Evolutionary conservation across 305 asterid species (phyloP).

Genomic region (Solanum hybrid): DNA sequence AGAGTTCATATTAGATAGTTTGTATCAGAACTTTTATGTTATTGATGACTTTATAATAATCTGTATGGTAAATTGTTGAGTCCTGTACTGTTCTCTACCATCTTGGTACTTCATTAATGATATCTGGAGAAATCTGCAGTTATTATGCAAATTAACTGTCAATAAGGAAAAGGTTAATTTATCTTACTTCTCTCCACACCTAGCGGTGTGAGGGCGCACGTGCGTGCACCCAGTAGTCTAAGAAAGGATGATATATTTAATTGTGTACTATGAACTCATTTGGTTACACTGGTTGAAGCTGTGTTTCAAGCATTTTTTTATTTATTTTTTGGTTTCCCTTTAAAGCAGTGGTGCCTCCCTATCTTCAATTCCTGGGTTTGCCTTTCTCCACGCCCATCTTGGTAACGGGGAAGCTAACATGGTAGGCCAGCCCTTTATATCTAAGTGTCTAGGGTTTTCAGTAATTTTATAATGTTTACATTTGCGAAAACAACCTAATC

Average conservation of each 20-base stretch:
- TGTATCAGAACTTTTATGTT: not conserved
- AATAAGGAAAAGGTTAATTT: too few relatives aligned
- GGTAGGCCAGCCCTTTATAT: not conserved
- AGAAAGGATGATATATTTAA: too few relatives aligned
- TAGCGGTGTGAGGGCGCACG: too few relatives aligned
- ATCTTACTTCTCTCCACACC: too few relatives aligned
- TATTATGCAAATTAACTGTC: too few relatives aligned
- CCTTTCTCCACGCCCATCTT: not conserved
- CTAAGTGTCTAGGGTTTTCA: not conserved
- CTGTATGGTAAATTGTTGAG: not conserved
- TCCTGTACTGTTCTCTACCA: too few relatives aligned
- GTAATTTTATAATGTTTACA: too few relatives aligned
- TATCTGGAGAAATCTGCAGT: too few relatives aligned
- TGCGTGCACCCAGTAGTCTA: too few relatives aligned
- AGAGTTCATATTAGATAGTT: not conserved
- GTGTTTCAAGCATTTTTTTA: too few relatives aligned
- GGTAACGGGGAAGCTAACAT: not conserved
- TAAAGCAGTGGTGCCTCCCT: not conserved
- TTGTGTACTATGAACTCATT: not conserved
- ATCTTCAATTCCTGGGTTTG: not conserved
- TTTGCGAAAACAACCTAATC: not conserved
- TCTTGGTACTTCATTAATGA: too few relatives aligned
- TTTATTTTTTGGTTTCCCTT: too few relatives aligned
- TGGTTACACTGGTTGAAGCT: not conserved
- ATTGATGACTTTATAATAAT: not conserved